Evolutionary conservation across 495 filamentous ascomycete species (phyloP).

Genomic region (Penicillium coffeae): DNA sequence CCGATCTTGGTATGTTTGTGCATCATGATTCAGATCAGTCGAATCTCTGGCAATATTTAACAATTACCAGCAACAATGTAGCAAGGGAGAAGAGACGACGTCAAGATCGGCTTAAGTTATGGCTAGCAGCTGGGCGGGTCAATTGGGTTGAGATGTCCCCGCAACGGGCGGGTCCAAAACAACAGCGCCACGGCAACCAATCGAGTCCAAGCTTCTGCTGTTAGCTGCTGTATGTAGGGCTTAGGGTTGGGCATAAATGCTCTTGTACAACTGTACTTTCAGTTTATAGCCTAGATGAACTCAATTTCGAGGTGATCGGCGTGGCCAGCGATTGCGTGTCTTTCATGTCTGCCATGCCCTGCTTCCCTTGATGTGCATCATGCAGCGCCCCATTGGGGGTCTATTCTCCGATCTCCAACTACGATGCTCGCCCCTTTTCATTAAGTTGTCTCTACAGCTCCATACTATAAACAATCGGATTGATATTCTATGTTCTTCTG

Average conservation of each 20-base stretch:
- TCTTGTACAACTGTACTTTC: no score
- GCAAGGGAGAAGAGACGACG: conserved; percentile 7
- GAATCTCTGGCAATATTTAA: no score
- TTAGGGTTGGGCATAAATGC: background rate
- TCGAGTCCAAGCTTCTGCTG: background rate
- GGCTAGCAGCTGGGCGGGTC: background rate
- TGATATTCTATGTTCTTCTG: no score
- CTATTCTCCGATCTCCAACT: no score
- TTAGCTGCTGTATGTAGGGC: background rate
- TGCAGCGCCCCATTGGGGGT: no score
- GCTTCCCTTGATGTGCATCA: background rate
- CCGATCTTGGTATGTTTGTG: conserved; percentile 40
- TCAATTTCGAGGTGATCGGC: no score
- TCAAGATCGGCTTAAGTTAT: conserved; percentile 11
- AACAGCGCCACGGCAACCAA: background rate
- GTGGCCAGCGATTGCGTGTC: no score
- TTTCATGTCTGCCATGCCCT: background rate
- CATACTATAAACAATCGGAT: no score
- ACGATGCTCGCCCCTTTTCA: no score
- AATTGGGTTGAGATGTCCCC: background rate
- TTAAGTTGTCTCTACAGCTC: no score
- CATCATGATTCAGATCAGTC: conserved; percentile 20
- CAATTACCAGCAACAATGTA: conserved; percentile 1
- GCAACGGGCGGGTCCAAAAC: background rate
- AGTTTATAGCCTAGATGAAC: no score